Percentiles rank a stretch among this genome's conserved stretches.
Evolutionary conservation across 2,329 filamentous ascomycete species (phyloP).

Genomic region (Epichloe hybrida): DNA sequence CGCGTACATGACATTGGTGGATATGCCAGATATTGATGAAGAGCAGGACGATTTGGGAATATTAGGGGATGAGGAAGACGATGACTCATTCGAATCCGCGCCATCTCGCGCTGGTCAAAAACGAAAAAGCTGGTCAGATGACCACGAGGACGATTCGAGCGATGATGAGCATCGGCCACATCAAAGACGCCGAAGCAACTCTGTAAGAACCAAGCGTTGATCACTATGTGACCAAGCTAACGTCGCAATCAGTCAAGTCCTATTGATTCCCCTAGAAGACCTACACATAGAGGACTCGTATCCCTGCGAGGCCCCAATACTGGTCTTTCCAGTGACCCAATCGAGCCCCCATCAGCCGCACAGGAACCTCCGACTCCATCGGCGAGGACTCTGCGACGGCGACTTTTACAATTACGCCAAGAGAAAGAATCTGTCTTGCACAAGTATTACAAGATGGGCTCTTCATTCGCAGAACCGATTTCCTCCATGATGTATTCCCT

Average conservation of each 20-base stretch:
- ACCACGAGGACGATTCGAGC: conserved; percentile 54
- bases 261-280: conserved; percentile 51
- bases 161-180: conserved; percentile 64
- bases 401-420: conserved; percentile 59
- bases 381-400: conserved; percentile 55
- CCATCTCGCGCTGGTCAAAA: conserved; percentile 45
- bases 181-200: conserved; percentile 78
- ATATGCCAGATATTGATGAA: conserved; percentile 84
- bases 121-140: conserved; percentile 65
- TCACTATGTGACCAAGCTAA: neutral
- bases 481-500: conserved; percentile 90
- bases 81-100: conserved; percentile 29
- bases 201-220: conserved; percentile 36
- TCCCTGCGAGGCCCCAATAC: conserved; percentile 35
- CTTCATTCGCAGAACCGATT: conserved; percentile 88
- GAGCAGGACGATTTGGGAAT: conserved; percentile 49
- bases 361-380: conserved; percentile 51
- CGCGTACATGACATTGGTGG: conserved; percentile 71
- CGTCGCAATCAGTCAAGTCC: conserved; percentile 39
- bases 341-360: conserved; percentile 43
- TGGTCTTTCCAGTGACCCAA: conserved; percentile 33
- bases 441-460: conserved; percentile 74
- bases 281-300: conserved; percentile 45
- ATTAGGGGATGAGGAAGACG: conserved; percentile 44
- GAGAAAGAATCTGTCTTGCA: conserved; percentile 67